Evolutionary conservation across 2,329 filamentous ascomycete species (phyloP).

Genomic region (Pseudogymnoascus sp.): DNA sequence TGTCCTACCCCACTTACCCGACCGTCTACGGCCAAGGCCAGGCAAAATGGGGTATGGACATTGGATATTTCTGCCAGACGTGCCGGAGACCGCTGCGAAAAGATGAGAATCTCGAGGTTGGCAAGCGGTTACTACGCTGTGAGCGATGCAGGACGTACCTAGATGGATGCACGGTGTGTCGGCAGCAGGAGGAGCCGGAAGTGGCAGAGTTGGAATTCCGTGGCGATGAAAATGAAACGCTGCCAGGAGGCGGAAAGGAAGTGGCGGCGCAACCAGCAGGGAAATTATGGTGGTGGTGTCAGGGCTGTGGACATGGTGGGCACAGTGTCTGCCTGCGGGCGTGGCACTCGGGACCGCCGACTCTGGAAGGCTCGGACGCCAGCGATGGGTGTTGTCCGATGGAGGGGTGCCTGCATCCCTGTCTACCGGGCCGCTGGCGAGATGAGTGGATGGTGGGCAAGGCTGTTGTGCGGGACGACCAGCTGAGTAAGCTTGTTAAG

Average conservation of each 20-base stretch:
- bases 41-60: constrained; percentile 44
- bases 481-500: constrained; percentile 21
- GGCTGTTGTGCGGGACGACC: constrained; percentile 28
- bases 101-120: constrained; percentile 30
- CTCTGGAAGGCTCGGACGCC: constrained; percentile 26
- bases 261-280: background rate
- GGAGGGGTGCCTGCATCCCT: constrained; percentile 58
- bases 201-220: constrained; percentile 35
- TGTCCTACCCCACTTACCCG: constrained; percentile 47
- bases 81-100: constrained; percentile 47
- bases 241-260: constrained; percentile 11
- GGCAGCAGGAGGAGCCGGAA: constrained; percentile 33
- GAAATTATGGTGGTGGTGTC: constrained; percentile 53
- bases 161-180: constrained; percentile 52
- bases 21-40: constrained; percentile 47
- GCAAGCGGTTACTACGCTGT: constrained; percentile 47
- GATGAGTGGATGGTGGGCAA: constrained; percentile 33
- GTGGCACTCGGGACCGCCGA: constrained; percentile 41
- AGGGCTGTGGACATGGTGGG: constrained; percentile 54
- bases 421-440: constrained; percentile 49
- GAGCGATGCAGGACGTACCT: constrained; percentile 46
- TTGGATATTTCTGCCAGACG: constrained; percentile 43
- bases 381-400: constrained; percentile 53
- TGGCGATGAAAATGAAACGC: constrained; percentile 8
- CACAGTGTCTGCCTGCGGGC: constrained; percentile 51